These are phyloP conservation scores for Chrysoporthe puriensis DNA, from an alignment of 2,329 filamentous ascomycete species.

Conservation along the genomic window DNA sequence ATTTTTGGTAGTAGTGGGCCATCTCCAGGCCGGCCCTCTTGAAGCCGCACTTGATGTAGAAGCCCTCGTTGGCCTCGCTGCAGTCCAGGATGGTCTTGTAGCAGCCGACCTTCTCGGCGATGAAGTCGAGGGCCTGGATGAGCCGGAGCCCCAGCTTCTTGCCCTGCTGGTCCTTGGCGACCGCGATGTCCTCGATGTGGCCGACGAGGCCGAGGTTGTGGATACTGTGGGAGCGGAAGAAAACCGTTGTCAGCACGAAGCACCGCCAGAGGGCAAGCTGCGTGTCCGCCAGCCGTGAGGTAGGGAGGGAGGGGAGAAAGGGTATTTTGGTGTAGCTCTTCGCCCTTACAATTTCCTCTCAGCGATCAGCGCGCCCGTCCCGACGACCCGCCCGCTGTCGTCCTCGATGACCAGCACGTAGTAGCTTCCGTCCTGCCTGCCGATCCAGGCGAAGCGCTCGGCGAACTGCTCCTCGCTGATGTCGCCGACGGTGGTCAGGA, in stretches of 20 bases:
- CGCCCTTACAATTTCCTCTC: conserved; percentile 82
- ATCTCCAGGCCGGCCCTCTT: conserved; percentile 91
- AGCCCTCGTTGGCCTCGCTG: conserved; percentile 93
- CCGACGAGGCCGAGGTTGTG: conserved; percentile 82
- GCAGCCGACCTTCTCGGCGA: conserved; percentile 87
- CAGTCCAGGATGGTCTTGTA: conserved; percentile 98
- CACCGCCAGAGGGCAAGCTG: conserved; percentile 25
- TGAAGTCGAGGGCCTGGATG: conserved; percentile 89
- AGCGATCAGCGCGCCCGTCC: conserved; percentile 85
- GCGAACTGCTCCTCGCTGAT: conserved; percentile 75
- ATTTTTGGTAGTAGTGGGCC: conserved; percentile 84
- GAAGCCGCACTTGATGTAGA: conserved; percentile 98
- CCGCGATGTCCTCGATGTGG: conserved; percentile 97
- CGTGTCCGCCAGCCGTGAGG: neutral
- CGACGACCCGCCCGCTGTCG: conserved; percentile 71
- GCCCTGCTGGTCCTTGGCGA: conserved; percentile 92
- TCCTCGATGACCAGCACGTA: conserved; percentile 88
- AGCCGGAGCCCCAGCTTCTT: conserved; percentile 93
- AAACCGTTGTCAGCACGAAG: conserved; percentile 9
- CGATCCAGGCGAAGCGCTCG: conserved; percentile 82
- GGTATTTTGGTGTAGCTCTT: neutral
- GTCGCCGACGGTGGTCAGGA: conserved; percentile 91
- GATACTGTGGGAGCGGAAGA: conserved; percentile 54
- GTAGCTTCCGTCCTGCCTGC: conserved; percentile 73
- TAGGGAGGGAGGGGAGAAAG: neutral